A percentile compares a stretch with the other conserved stretches of the same genome.
Conservation (phyloP, 1,284 basidiomycete species). For the Fistulinella staudtii region DNA sequence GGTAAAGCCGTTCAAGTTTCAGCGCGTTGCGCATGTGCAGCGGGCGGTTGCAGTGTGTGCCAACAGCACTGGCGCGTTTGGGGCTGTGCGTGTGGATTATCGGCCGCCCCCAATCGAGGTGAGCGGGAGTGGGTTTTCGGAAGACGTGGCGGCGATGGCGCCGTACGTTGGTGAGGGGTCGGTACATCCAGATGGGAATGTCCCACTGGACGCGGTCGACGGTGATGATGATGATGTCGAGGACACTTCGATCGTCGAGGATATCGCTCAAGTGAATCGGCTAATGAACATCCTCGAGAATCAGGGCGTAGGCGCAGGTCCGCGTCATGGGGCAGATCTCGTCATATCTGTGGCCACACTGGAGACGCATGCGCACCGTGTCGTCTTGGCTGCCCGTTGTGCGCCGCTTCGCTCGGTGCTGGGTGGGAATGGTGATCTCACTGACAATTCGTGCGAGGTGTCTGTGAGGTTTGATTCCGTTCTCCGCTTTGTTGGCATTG, state of each 20-base stretch:
- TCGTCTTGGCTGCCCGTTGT: slow-evolving; percentile 64
- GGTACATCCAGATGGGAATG: neutral
- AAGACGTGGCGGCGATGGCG: slow-evolving; percentile 65
- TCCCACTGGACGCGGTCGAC: slow-evolving; percentile 5
- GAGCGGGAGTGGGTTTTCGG: slow-evolving; percentile 56
- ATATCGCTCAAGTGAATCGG: slow-evolving; percentile 44
- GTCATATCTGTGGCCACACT: slow-evolving; percentile 42
- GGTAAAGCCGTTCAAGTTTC: slow-evolving; percentile 84
- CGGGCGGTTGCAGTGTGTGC: slow-evolving; percentile 82
- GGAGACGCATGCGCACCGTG: slow-evolving; percentile 63
- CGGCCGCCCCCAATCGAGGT: slow-evolving; percentile 56
- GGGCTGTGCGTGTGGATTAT: slow-evolving; percentile 79
- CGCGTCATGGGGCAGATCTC: slow-evolving; percentile 56
- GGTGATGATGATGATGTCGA: slow-evolving; percentile 39
- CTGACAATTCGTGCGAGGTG: slow-evolving; percentile 34
- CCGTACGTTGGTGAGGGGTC: slow-evolving; percentile 41
- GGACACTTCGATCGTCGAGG: slow-evolving; percentile 44
- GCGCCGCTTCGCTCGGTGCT: slow-evolving; percentile 46
- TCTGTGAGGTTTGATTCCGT: slow-evolving; percentile 27
- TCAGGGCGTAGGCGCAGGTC: slow-evolving; percentile 31
- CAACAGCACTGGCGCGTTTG: slow-evolving; percentile 88
- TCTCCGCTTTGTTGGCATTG: slow-evolving; percentile 48
- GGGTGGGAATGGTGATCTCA: slow-evolving; percentile 26
- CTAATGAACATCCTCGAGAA: slow-evolving; percentile 40
- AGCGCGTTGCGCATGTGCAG: slow-evolving; percentile 79